Conservation (phyloP, 495 filamentous ascomycete genomes). For the Aspergillus cavernicola region DNA sequence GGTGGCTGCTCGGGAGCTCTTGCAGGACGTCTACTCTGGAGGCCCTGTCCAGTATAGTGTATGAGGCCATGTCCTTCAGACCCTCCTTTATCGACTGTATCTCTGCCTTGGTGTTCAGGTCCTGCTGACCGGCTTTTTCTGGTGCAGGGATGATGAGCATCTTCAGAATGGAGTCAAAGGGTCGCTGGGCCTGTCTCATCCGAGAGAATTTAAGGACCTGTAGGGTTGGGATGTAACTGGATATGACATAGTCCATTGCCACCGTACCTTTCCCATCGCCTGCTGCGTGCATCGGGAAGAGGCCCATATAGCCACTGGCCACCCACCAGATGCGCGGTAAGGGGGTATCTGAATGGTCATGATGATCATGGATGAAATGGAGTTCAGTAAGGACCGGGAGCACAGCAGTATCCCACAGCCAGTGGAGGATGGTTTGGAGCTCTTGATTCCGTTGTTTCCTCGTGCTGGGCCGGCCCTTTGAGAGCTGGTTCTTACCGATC, state of each 20-base stretch:
- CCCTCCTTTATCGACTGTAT: background rate
- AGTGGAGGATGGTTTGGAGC: too few relatives aligned
- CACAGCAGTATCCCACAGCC: too few relatives aligned
- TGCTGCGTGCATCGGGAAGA: too few relatives aligned
- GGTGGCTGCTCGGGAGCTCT: background rate
- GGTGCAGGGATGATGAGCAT: slow-evolving; percentile 2
- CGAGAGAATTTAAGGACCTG: slow-evolving; percentile 1
- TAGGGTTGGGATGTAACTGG: slow-evolving; percentile 5
- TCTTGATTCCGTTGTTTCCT: too few relatives aligned
- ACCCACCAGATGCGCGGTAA: too few relatives aligned
- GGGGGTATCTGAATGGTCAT: too few relatives aligned
- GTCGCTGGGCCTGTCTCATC: background rate
- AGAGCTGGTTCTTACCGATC: too few relatives aligned
- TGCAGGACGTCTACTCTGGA: background rate
- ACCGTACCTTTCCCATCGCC: background rate
- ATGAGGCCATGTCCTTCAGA: background rate
- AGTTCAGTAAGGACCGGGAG: too few relatives aligned
- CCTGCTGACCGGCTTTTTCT: background rate
- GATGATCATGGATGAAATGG: too few relatives aligned
- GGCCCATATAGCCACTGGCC: too few relatives aligned
- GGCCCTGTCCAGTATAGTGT: background rate
- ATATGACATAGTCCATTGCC: slow-evolving; percentile 1
- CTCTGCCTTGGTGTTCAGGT: background rate
- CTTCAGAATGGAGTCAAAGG: background rate
- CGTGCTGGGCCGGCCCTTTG: too few relatives aligned